phyloP scores from a whole-genome alignment of 2,329 filamentous ascomycete genomes.

The Keithomyces neogunnii region DNA sequence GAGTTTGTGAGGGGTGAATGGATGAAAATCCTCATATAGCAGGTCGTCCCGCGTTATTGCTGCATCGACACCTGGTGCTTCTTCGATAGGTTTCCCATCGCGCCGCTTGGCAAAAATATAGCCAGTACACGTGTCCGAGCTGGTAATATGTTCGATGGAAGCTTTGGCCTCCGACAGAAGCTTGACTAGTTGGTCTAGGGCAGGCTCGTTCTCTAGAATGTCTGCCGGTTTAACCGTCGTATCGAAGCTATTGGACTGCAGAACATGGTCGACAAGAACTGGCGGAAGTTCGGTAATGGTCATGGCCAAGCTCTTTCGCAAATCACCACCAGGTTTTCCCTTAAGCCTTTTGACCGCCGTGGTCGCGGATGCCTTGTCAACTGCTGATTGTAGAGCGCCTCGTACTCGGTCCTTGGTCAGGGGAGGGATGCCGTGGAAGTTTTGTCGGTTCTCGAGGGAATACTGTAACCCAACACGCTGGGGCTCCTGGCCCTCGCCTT shows the following conservation, averaged over 20 bases:
- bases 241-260: conserved; percentile 64
- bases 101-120: conserved; percentile 77
- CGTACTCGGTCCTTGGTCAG: conserved; percentile 67
- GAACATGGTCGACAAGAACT: conserved; percentile 76
- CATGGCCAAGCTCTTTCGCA: conserved; percentile 72
- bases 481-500: conserved; percentile 76
- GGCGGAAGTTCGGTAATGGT: conserved; percentile 87
- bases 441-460: conserved; percentile 73
- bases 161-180: conserved; percentile 64
- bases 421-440: conserved; percentile 65
- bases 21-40: conserved; percentile 92
- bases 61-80: conserved; percentile 13
- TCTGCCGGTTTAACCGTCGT: conserved; percentile 56
- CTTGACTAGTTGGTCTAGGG: conserved; percentile 58
- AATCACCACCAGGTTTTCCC: conserved; percentile 63
- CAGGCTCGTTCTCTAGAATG: conserved; percentile 55
- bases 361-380: conserved; percentile 46
- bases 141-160: conserved; percentile 56
- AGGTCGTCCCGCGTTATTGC: conserved; percentile 37
- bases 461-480: conserved; percentile 72
- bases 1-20: conserved; percentile 78
- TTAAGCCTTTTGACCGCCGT: conserved; percentile 53
- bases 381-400: conserved; percentile 57
- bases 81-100: conserved; percentile 9
- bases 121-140: conserved; percentile 58